Evolutionary conservation across 495 filamentous ascomycete species (phyloP).

Genomic region (Gamarada debralockiae): DNA sequence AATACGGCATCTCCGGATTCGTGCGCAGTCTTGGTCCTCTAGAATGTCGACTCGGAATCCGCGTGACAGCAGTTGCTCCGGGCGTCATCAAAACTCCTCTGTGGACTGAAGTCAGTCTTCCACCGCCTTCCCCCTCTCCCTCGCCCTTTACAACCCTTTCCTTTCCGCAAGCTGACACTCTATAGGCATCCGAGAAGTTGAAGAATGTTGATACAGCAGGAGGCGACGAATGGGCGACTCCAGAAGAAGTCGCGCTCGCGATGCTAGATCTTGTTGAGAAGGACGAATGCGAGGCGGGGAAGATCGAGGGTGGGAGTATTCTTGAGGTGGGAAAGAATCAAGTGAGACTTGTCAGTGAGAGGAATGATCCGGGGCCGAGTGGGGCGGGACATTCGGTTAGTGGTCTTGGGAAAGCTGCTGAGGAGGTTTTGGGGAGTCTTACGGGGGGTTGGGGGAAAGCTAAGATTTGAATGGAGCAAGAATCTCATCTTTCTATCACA

Average conservation of each 20-base stretch:
- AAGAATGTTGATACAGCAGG: conserved; percentile 29
- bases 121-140: not conserved
- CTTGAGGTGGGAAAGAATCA: conserved; percentile 52
- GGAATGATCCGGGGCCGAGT: conserved; percentile 56
- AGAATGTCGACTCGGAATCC: conserved; percentile 31
- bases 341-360: conserved; percentile 46
- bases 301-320: conserved; percentile 35
- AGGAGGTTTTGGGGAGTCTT: not conserved
- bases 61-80: conserved; percentile 63
- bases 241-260: conserved; percentile 60
- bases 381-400: conserved; percentile 12
- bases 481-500: too few relatives aligned
- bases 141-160: not conserved
- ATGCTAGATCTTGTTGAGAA: conserved; percentile 60
- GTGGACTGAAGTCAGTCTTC: conserved; percentile 58
- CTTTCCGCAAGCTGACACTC: too few relatives aligned
- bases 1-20: conserved; percentile 57
- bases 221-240: conserved; percentile 54
- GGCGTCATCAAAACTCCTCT: conserved; percentile 65
- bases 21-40: conserved; percentile 51
- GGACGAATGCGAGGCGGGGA: conserved; percentile 36
- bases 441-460: not conserved
- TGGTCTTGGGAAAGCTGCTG: not conserved
- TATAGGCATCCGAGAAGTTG: conserved; percentile 52
- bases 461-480: too few relatives aligned